Evolutionary conservation across 2,329 filamentous ascomycete genomes (phyloP).

Genomic region (Allantophomopsis lycopodina): DNA sequence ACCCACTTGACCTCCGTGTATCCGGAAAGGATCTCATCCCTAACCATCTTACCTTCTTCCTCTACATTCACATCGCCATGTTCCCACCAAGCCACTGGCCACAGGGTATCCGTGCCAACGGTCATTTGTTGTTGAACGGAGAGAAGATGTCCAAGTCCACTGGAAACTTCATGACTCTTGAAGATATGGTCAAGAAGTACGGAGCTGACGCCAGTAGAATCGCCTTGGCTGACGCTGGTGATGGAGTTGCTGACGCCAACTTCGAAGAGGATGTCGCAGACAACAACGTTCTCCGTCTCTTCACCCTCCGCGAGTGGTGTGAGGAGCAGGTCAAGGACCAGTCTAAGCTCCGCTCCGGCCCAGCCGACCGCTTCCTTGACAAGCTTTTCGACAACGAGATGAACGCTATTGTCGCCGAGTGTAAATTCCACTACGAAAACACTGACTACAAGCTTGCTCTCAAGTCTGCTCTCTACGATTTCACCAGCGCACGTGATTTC

Average conservation of each 20-base stretch:
- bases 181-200: slow-evolving; percentile 78
- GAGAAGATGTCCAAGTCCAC: slow-evolving; percentile 99
- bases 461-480: slow-evolving; percentile 79
- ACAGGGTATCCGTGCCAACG: slow-evolving; percentile 72
- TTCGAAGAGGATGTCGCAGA: slow-evolving; percentile 94
- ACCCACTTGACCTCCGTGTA: slow-evolving; percentile 77
- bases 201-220: slow-evolving; percentile 88
- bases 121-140: slow-evolving; percentile 86
- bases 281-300: slow-evolving; percentile 76
- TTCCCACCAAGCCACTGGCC: slow-evolving; percentile 88
- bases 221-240: slow-evolving; percentile 85
- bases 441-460: slow-evolving; percentile 80
- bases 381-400: slow-evolving; percentile 88
- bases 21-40: slow-evolving; percentile 89
- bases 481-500: slow-evolving; percentile 75
- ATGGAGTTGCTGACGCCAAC: slow-evolving; percentile 90
- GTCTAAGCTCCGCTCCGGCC: slow-evolving; percentile 59
- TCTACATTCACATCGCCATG: slow-evolving; percentile 85
- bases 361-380: slow-evolving; percentile 69
- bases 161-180: slow-evolving; percentile 90
- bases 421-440: slow-evolving; percentile 62
- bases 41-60: slow-evolving; percentile 90
- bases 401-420: slow-evolving; percentile 68
- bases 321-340: slow-evolving; percentile 70
- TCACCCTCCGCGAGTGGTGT: slow-evolving; percentile 76